Evolutionary conservation across 116 monocot species (phyloP).

Genomic region (Iris pallida): DNA sequence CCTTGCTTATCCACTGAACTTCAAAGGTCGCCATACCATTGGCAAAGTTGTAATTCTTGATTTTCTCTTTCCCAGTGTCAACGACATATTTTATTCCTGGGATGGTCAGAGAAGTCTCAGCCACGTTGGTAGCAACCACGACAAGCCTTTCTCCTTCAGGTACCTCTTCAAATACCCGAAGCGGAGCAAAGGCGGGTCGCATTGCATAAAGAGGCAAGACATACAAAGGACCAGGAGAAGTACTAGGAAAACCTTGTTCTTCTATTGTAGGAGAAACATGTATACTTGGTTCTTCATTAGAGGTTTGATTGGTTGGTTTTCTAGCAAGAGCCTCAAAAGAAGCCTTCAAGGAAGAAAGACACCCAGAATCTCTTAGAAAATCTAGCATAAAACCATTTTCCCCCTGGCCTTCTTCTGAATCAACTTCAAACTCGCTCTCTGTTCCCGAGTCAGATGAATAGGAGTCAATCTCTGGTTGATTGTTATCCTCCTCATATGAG

Average conservation of each 20-base stretch:
- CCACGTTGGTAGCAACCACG: slow-evolving; percentile 95
- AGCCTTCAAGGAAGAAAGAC: slow-evolving; percentile 70
- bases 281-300: slow-evolving; percentile 12
- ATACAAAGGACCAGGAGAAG: slow-evolving; percentile 32
- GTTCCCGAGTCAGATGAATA: slow-evolving; percentile 50
- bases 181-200: slow-evolving; percentile 74
- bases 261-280: slow-evolving; percentile 12
- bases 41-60: slow-evolving; percentile 64
- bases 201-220: slow-evolving; percentile 96
- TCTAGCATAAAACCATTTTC: slow-evolving; percentile 27
- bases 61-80: slow-evolving; percentile 96
- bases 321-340: slow-evolving; percentile 65
- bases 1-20: slow-evolving; percentile 94
- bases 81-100: slow-evolving; percentile 98
- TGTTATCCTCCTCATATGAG: slow-evolving; percentile 45
- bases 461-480: slow-evolving; percentile 20
- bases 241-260: slow-evolving; percentile 6
- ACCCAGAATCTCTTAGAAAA: slow-evolving; percentile 39
- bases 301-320: slow-evolving; percentile 8
- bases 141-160: slow-evolving; percentile 75
- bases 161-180: slow-evolving; percentile 72
- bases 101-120: slow-evolving; percentile 95
- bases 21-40: slow-evolving; percentile 73
- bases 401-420: slow-evolving; percentile 34
- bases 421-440: slow-evolving; percentile 35